Percentiles rank a stretch among this genome's conserved stretches.
These are phyloP conservation scores for Trametopsis cervina DNA, from an alignment of 768 basidiomycete species.

Conservation along the genomic window DNA sequence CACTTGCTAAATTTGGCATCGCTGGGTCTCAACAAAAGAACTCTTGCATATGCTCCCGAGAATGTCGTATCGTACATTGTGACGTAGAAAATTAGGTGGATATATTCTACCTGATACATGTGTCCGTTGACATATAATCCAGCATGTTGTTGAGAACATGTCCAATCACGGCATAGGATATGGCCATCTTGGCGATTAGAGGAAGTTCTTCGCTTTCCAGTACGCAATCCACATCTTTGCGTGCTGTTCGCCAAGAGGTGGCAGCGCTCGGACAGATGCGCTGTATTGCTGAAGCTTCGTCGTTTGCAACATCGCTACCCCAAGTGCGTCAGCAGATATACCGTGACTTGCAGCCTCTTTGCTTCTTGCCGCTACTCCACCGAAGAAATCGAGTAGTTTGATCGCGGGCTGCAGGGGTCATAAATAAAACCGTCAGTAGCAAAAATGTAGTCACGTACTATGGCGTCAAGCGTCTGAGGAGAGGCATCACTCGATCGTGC, in stretches of 20 bases:
- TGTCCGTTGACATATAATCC: no score
- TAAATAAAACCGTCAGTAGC: not conserved
- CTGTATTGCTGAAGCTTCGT: conserved; percentile 1
- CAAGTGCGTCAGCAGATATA: not conserved
- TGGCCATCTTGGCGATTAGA: no score
- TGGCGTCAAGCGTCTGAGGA: not conserved
- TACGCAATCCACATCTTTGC: conserved; percentile 2
- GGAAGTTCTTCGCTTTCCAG: conserved; percentile 5
- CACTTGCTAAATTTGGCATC: no score
- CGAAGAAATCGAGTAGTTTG: conserved; percentile 12
- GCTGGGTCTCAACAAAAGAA: no score
- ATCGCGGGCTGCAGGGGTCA: conserved; percentile 9
- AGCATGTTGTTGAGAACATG: no score
- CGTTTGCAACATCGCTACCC: not conserved
- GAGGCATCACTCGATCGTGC: not conserved
- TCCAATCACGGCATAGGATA: no score
- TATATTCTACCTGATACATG: no score
- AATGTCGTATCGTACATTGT: no score
- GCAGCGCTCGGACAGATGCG: not conserved
- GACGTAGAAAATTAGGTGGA: no score
- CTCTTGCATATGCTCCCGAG: no score
- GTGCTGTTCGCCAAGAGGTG: not conserved
- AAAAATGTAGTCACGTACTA: conserved; percentile 1
- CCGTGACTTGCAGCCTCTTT: not conserved
- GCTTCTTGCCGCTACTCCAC: not conserved